Evolutionary conservation across 345 rosid species (phyloP), one percentile per base, ranked within the genome.

Genomic region (Linum lewisii): DNA sequence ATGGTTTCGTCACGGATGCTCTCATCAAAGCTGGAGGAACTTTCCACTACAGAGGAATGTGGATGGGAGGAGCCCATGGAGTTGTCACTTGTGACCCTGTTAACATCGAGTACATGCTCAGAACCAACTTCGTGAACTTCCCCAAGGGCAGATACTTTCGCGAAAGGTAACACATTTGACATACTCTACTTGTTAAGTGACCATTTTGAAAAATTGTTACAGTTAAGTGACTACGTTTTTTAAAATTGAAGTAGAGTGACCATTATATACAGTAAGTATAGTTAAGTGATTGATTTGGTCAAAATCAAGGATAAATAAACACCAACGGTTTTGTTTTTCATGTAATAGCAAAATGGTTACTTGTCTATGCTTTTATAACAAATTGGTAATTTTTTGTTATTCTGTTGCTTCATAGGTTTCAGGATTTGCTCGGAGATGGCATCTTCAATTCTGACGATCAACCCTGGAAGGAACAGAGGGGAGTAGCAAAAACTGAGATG

Each of bases 391-490:
- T 26, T 26, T 26, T 2, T 26, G 32, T 2, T 6, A 26, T 26
- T 26, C 32, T 26, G 32, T 6, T 26, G 32, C 32, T 26, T 26
- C 32, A 26, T 26, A 26, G 6, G 32, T 85, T 90, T 52, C 29
- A 22, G 0, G 90, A 90, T 59, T 65, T 90, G 66, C 80, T 90
- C 0, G 97, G 93, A 6, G 80, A 77, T 20, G 93, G 88, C 2
- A 90, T 87, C 55, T 85, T 90, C 50, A 87, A 81, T 34, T 79
- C 75, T 0, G 97, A 90, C 54, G 76, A 54, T 23, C 83, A 73
- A 15, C 44, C 66, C 20, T 90, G 97, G 97, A 81, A 74, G 79
- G 80, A 81, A 57, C 86, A 83, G 50, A 74, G 95, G 61, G 63
- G 70, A 24, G 64, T 66, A 6, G 83, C 78, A 1, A 83, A 72